These are phyloP conservation scores for Chaetothyriales sp. DNA, from an alignment of 2,329 filamentous ascomycete species.

Conservation along the genomic window DNA sequence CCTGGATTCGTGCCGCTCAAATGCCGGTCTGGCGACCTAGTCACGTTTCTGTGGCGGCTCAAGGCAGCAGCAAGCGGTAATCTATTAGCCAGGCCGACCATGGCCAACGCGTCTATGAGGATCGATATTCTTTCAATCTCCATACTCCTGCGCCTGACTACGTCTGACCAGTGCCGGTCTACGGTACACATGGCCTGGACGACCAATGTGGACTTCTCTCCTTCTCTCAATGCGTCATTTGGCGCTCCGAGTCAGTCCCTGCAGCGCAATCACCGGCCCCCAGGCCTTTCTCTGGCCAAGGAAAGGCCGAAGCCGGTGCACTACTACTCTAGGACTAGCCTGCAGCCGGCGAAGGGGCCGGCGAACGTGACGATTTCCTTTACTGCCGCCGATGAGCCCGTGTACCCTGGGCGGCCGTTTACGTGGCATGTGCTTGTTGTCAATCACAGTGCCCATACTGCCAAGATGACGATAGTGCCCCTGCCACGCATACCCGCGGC, in stretches of 20 bases:
- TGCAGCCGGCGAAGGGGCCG: constrained; percentile 1
- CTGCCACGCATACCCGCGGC: constrained; percentile 26
- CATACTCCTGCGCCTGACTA: constrained; percentile 29
- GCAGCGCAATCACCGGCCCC: constrained; percentile 32
- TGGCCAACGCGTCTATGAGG: background rate
- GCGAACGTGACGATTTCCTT: constrained; percentile 40
- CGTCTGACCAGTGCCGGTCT: constrained; percentile 30
- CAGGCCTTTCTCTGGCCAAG: constrained; percentile 26
- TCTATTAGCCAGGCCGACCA: constrained; percentile 10
- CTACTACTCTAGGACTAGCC: constrained; percentile 2
- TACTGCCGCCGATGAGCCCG: constrained; percentile 34
- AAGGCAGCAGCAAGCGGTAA: constrained; percentile 24
- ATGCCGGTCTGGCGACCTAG: constrained; percentile 41
- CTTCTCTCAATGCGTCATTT: constrained; percentile 34
- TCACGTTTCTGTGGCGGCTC: constrained; percentile 44
- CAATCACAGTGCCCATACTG: constrained; percentile 40
- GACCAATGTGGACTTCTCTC: constrained; percentile 36
- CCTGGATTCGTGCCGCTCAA: constrained; percentile 26
- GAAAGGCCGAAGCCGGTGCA: constrained; percentile 15
- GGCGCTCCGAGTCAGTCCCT: constrained; percentile 33
- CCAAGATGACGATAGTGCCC: constrained; percentile 42
- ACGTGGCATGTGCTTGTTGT: constrained; percentile 45
- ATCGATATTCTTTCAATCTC: constrained; percentile 33
- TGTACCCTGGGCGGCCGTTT: constrained; percentile 40
- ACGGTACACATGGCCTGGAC: constrained; percentile 36